Evolutionary conservation across 2,329 filamentous ascomycete genomes (phyloP).

Genomic region (Phyllosticta citribraziliensis): DNA sequence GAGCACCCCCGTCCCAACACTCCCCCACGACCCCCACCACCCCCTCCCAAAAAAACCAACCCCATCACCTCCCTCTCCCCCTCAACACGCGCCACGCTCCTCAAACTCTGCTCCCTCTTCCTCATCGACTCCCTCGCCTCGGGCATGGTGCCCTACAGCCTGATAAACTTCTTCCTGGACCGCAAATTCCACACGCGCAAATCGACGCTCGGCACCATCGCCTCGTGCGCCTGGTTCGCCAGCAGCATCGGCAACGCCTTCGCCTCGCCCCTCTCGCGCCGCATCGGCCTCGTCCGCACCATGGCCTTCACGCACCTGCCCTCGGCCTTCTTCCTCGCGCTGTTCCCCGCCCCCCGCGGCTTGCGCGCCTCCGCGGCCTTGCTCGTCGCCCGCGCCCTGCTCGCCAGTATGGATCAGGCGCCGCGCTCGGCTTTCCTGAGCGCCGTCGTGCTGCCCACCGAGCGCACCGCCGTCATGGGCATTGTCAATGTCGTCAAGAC

Average conservation of each 20-base stretch:
- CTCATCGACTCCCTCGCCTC: slow-evolving; percentile 60
- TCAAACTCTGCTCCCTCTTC: slow-evolving; percentile 58
- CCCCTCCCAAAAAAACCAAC: slow-evolving; percentile 1
- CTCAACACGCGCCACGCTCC: slow-evolving; percentile 44
- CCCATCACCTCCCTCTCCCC: slow-evolving; percentile 46
- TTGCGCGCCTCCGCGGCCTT: slow-evolving; percentile 21
- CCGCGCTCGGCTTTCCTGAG: slow-evolving; percentile 27
- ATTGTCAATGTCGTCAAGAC: slow-evolving; percentile 30
- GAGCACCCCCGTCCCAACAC: slow-evolving; percentile 13
- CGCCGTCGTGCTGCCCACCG: slow-evolving; percentile 23
- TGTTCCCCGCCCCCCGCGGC: slow-evolving; percentile 16
- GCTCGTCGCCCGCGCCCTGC: slow-evolving; percentile 21
- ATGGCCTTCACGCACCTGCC: slow-evolving; percentile 31
- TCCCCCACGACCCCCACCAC: slow-evolving; percentile 9
- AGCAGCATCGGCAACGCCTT: slow-evolving; percentile 34
- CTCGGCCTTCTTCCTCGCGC: slow-evolving; percentile 24
- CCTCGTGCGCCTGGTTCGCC: slow-evolving; percentile 39
- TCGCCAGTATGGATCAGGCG: slow-evolving; percentile 31
- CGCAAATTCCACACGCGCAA: slow-evolving; percentile 45
- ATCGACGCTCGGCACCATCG: slow-evolving; percentile 44
- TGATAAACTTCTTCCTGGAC: slow-evolving; percentile 48
- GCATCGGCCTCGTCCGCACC: slow-evolving; percentile 44
- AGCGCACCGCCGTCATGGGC: slow-evolving; percentile 31
- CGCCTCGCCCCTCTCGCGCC: slow-evolving; percentile 56
- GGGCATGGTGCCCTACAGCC: slow-evolving; percentile 49